Base-by-base conservation (phyloP, 345 rosid genomes). In the Brassica nigra region DNA sequence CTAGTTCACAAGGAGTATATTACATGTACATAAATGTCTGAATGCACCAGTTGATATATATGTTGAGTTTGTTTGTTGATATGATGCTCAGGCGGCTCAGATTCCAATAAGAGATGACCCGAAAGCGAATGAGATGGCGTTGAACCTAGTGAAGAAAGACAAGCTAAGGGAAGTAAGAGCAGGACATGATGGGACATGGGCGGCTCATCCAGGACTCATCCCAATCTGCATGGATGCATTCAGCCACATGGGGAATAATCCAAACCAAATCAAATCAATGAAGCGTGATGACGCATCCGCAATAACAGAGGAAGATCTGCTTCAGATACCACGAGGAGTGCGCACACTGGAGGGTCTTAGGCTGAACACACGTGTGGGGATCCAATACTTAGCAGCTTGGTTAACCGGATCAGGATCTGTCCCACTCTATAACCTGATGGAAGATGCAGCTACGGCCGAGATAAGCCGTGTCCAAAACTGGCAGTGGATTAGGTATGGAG, bases 131-230 rank as follows among this genome's bases (percentile, higher is more conserved):
- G 92, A 93, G 77, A 90, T 84, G 5, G 98, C 99, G 4, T 66
- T 95, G 30, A 97, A 90, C 7, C 89, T 90, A 6, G 99, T 95
- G 55, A 85, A 82, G 84, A 93, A 93, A 82, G 98, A 93, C 85
- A 95, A 95, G 85, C 85, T 83, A n/a, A 84, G 98, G 78, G 98
- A 95, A 74, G 97, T 84, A 14, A 87, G 62, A 75, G 98, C 97
- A 57, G 98, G 97, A 4, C 98, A 93, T 47, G 98, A 95, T 77
- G 99, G 99, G 44, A 93, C 97, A 20, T 93, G 97, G 99, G 99
- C 98, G 4, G 98, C 99, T 30, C 98, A 93, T 76, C 98, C 98
- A 1, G 97, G 99, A 39, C 89, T 91, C 3, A 90, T 93, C 85
- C 89, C 90, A 39, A 85, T 78, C 14, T 93, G 95, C 80, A 78